These are phyloP conservation scores for Annulohypoxylon maeteangense DNA, from an alignment of 495 filamentous ascomycete genomes.

Conservation along the genomic window DNA sequence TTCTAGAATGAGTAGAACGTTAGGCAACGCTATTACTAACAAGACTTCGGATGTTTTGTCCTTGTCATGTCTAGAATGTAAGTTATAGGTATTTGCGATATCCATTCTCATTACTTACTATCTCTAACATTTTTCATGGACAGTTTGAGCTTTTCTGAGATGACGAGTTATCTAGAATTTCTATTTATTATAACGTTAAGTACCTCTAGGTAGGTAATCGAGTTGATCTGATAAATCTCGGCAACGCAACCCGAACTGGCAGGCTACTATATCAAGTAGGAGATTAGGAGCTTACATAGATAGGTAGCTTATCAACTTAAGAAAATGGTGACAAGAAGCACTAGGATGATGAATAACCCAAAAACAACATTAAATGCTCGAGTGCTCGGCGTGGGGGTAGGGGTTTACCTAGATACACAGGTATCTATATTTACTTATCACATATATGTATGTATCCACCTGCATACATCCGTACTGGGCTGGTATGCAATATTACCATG, in stretches of 20 bases:
- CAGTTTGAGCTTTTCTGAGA: background rate
- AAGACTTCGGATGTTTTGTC: too few species aligned
- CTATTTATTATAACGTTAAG: background rate
- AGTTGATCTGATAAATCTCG: constrained; percentile 13
- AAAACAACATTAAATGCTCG: too few species aligned
- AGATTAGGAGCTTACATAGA: background rate
- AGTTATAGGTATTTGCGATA: too few species aligned
- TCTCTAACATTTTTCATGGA: background rate
- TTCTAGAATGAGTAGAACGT: background rate
- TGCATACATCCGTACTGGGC: too few species aligned
- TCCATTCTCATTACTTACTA: background rate
- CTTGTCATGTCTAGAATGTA: background rate
- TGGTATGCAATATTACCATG: too few species aligned
- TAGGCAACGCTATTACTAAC: too few species aligned
- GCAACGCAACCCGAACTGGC: constrained; percentile 22
- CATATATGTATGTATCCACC: background rate
- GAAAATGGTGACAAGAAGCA: too few species aligned
- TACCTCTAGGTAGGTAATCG: too few species aligned
- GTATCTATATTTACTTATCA: background rate
- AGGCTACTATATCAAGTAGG: constrained; percentile 10
- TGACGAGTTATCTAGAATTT: background rate
- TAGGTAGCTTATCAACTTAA: too few species aligned
- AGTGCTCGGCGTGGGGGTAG: too few species aligned
- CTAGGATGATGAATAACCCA: too few species aligned
- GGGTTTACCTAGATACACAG: background rate